Percentiles rank a stretch among this genome's conserved stretches.
Conservation (phyloP, 805 yeast species). For the Kuraishia hungarica region DNA sequence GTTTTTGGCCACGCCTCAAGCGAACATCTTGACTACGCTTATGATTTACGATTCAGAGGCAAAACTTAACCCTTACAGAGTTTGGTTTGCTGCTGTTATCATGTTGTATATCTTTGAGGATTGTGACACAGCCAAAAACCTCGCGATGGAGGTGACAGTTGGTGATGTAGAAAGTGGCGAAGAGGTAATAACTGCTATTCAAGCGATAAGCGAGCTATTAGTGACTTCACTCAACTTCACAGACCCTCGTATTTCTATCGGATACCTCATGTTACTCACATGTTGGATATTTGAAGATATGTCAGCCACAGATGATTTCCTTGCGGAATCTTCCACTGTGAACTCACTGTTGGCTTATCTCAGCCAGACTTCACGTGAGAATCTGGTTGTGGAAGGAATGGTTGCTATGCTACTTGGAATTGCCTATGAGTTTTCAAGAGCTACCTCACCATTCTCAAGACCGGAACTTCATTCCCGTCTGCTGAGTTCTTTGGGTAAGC, state of each 20-base stretch:
- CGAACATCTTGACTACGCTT: conserved; percentile 61
- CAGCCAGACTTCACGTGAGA: conserved; percentile 30
- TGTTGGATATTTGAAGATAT: conserved; percentile 75
- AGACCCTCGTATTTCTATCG: conserved; percentile 72
- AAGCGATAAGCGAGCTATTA: conserved; percentile 69
- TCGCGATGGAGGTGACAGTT: conserved; percentile 38
- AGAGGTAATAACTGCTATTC: conserved; percentile 61
- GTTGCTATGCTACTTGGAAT: conserved; percentile 65
- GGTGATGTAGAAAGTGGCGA: conserved; percentile 61
- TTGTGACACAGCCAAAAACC: conserved; percentile 35
- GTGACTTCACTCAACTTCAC: conserved; percentile 48
- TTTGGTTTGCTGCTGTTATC: conserved; percentile 75
- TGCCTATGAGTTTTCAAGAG: conserved; percentile 66
- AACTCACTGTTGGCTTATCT: conserved; percentile 63
- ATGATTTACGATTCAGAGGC: conserved; percentile 69
- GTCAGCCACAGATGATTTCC: conserved; percentile 65
- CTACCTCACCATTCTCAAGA: conserved; percentile 55
- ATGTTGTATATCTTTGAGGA: conserved; percentile 56
- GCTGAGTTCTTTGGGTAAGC: conserved; percentile 69
- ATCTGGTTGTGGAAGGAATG: conserved; percentile 55
- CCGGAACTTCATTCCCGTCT: conserved; percentile 51
- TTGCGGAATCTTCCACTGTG: conserved; percentile 57
- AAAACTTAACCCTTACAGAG: conserved; percentile 74
- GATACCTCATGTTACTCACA: conserved; percentile 67
- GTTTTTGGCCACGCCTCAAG: conserved; percentile 23